Evolutionary conservation across 345 rosid species (phyloP).

Genomic region (Eucalyptus shirleyi): DNA sequence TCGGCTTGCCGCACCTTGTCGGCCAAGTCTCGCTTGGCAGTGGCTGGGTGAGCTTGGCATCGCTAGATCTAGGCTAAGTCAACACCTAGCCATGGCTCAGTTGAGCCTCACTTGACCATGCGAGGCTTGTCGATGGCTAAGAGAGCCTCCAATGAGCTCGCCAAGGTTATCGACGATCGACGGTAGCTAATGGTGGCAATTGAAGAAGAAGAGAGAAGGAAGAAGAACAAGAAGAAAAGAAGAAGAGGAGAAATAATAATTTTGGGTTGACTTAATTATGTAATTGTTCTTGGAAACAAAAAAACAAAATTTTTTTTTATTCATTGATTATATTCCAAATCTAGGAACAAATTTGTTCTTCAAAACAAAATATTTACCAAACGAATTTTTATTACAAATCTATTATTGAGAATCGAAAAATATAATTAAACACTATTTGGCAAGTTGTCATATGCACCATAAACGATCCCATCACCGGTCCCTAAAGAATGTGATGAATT

Average conservation of each 20-base stretch:
- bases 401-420: accelerated
- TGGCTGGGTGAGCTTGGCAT: accelerated
- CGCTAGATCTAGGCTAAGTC: accelerated
- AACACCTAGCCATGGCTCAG: accelerated
- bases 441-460: too few species aligned
- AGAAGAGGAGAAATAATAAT: too few species aligned
- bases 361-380: too few species aligned
- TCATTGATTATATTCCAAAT: accelerated
- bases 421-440: too few species aligned
- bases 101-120: accelerated
- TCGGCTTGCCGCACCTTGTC: accelerated
- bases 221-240: too few species aligned
- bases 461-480: accelerated
- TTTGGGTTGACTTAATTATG: too few species aligned
- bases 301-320: accelerated
- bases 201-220: too few species aligned
- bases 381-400: accelerated
- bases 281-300: accelerated
- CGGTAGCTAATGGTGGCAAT: accelerated
- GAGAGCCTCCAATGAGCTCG: accelerated
- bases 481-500: too few species aligned
- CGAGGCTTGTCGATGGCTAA: accelerated
- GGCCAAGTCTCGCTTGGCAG: accelerated
- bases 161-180: accelerated
- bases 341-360: too few species aligned